Percentiles rank a stretch among this genome's conserved stretches.
Evolutionary conservation across 352 stramenopile genomes (phyloP).

Genomic region (Phytophthora macrochlamydospora): DNA sequence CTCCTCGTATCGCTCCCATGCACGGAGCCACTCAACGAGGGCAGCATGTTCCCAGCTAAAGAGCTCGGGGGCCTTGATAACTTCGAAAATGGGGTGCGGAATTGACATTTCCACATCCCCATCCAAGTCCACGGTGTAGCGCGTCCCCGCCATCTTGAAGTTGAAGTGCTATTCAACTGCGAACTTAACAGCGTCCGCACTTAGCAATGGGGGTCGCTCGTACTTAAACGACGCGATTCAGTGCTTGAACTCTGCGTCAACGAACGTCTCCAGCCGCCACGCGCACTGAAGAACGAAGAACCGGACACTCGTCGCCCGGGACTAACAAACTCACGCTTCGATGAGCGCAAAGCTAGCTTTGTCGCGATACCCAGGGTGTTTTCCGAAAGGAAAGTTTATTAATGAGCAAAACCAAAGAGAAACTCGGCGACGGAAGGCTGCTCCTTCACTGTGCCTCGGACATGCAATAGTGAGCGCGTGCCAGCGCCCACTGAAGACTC

Average conservation of each 20-base stretch:
- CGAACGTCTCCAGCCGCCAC: background rate
- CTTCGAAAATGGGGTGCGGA: slow-evolving; percentile 17
- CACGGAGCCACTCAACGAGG: slow-evolving; percentile 10
- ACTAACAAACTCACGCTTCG: background rate
- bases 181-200: slow-evolving; percentile 4
- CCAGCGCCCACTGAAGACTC: no score
- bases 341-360: background rate
- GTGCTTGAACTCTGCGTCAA: background rate
- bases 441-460: no score
- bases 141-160: slow-evolving; percentile 7
- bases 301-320: background rate
- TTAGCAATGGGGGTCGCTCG: background rate
- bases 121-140: slow-evolving; percentile 6
- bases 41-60: slow-evolving; percentile 15
- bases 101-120: slow-evolving; percentile 16
- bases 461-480: no score
- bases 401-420: background rate
- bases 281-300: background rate
- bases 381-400: background rate
- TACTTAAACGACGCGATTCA: slow-evolving; percentile 1
- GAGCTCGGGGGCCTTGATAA: slow-evolving; percentile 14
- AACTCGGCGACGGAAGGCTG: no score
- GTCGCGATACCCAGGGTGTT: background rate
- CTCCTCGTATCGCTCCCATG: slow-evolving; percentile 12
- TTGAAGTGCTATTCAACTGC: background rate